Base-by-base conservation (phyloP, 768 basidiomycete genomes). In the Gyrodon lividus region DNA sequence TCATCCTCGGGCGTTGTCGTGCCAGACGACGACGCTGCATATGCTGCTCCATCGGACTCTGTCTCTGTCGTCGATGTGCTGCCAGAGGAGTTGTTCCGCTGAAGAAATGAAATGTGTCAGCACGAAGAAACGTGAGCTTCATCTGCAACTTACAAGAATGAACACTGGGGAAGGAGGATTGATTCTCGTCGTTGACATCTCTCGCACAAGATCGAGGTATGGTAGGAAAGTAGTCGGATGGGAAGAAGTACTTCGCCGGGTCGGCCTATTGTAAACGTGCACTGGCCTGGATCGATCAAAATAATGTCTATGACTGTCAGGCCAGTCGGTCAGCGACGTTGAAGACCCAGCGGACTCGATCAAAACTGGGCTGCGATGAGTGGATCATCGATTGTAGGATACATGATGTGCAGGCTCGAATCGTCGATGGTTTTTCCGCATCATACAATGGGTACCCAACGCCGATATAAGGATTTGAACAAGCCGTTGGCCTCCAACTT, bases 371-470 rank as follows among this genome's bases (percentile, higher is more conserved):
- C 30, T 50, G 20, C 43, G 49, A 16, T 33, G 48, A 47, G n/a
- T 33, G 34, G 24, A 45, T 30, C 30, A 45, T 30, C 30, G 40
- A 17, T 51, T 42, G 50, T 20, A 30, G 42, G 17, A 51, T 50
- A 44, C 20, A 31, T 12, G 16, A 43, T 39, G 41, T 24, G 43
- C 2, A n/a, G n/a, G n/a, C n/a, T n/a, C n/a, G 4, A 35, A 38
- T 38, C 19, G 13, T 30, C 20, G 45, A 22, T 28, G 4, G 17
- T 20, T 23, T 22, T 31, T 24, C 12, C 35, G 33, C 20, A 45
- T 76, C 65, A 89, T n/a, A n/a, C n/a, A 34, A 94, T 68, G 2
- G 89, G 89, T n/a, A 96, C 72, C 92, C 93, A 96, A 28, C 80
- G 80, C 35, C 82, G 77, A 60, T 88, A 89, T 43, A 92, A 70